phyloP scores from a whole-genome alignment of 2,329 filamentous ascomycete genomes.

The Elsinoe batatas region DNA sequence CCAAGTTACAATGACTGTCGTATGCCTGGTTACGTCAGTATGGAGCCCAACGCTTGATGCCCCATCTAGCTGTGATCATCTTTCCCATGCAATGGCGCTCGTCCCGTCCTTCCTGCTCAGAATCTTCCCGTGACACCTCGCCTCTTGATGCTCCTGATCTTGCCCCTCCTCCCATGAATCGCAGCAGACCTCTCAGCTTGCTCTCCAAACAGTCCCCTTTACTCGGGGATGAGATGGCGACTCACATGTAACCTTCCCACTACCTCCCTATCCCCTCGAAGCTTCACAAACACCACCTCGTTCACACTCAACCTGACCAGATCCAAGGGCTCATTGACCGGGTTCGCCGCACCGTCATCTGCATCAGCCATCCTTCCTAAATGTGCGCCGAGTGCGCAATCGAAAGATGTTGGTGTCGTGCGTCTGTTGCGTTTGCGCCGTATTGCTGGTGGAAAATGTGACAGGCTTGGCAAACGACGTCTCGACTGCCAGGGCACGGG shows the following conservation, averaged over 20 bases:
- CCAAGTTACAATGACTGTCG: slow-evolving; percentile 95
- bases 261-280: slow-evolving; percentile 88
- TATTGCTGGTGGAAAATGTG: background rate
- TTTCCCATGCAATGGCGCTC: background rate
- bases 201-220: background rate
- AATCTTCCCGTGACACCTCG: background rate
- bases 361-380: slow-evolving; percentile 62
- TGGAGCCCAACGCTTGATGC: background rate
- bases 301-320: slow-evolving; percentile 89
- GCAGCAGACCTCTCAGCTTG: no score
- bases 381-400: background rate
- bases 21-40: slow-evolving; percentile 58
- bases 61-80: background rate
- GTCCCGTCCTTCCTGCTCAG: background rate
- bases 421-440: background rate
- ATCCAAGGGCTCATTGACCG: slow-evolving; percentile 82
- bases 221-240: background rate
- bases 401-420: background rate
- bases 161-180: no score
- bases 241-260: slow-evolving; percentile 84
- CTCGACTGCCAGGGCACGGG: background rate
- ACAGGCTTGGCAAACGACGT: slow-evolving; percentile 6
- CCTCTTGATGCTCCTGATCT: no score
- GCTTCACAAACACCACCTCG: slow-evolving; percentile 94
- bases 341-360: slow-evolving; percentile 45